These are phyloP conservation scores for Backusella sp. DNA, from an alignment of 192 early-diverging fungal species.

Conservation along the genomic window DNA sequence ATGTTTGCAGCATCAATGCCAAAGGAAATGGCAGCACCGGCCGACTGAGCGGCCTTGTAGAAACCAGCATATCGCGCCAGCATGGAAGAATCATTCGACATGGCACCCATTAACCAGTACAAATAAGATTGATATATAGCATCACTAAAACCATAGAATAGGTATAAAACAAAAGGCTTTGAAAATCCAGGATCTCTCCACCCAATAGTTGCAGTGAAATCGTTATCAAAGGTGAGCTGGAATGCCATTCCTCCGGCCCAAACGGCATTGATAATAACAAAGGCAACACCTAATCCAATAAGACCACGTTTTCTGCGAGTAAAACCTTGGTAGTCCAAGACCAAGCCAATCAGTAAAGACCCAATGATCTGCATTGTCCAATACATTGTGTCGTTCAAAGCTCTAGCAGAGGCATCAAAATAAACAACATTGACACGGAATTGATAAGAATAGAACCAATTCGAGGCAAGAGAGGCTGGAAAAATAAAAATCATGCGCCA, in stretches of 20 bases:
- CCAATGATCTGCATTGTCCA: constrained; percentile 50
- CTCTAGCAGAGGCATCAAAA: constrained; percentile 67
- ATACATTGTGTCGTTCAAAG: constrained; percentile 71
- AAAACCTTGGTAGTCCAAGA: constrained; percentile 28
- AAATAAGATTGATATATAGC: constrained; percentile 74
- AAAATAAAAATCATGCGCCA: constrained; percentile 62
- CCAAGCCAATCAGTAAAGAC: constrained; percentile 20
- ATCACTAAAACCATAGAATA: constrained; percentile 76
- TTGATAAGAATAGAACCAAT: constrained; percentile 81
- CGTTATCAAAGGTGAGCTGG: constrained; percentile 31
- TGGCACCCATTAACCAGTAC: constrained; percentile 40
- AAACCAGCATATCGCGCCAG: constrained; percentile 77
- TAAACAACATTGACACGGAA: constrained; percentile 64
- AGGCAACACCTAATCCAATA: constrained; percentile 13
- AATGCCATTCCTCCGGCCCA: constrained; percentile 33
- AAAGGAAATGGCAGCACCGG: constrained; percentile 76
- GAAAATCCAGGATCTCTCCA: constrained; percentile 39
- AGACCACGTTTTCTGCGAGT: constrained; percentile 25
- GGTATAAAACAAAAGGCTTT: constrained; percentile 57
- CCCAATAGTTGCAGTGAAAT: constrained; percentile 44
- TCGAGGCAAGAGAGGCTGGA: constrained; percentile 69
- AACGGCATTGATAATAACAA: constrained; percentile 19
- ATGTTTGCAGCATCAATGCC: constrained; percentile 58
- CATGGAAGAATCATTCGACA: constrained; percentile 51
- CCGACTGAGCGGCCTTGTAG: constrained; percentile 87